A percentile compares a stretch with the other conserved stretches of the same genome.
Evolutionary conservation across 345 rosid species (phyloP).

Genomic region (Citrus maxima): DNA sequence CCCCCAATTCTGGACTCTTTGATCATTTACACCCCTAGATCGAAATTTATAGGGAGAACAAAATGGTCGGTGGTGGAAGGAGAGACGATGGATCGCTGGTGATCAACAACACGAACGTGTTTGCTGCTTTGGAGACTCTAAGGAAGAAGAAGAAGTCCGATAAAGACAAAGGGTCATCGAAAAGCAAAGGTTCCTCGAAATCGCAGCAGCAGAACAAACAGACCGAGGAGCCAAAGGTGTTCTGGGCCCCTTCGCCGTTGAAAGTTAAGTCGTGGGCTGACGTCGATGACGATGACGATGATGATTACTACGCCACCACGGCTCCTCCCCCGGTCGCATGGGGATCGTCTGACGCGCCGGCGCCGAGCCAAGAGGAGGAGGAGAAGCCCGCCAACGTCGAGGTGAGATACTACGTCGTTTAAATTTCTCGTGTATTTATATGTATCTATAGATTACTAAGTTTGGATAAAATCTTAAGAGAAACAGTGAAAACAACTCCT

Average conservation of each 20-base stretch:
- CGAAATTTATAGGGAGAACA: not conserved
- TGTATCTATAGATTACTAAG: not conserved
- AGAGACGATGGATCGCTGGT: constrained; percentile 49
- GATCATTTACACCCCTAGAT: not conserved
- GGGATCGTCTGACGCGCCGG: constrained; percentile 25
- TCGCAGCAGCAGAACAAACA: constrained; percentile 28
- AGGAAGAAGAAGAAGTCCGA: constrained; percentile 61
- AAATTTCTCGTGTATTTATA: not conserved
- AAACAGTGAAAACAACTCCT: not conserved
- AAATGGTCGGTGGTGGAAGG: constrained; percentile 49
- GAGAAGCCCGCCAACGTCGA: constrained; percentile 23
- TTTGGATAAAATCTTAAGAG: not conserved
- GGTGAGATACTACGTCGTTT: constrained; percentile 17
- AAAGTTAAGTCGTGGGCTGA: constrained; percentile 58
- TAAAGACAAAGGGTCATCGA: constrained; percentile 25
- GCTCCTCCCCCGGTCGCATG: constrained; percentile 44
- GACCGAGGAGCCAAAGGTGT: constrained; percentile 44
- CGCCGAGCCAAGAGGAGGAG: constrained; percentile 23
- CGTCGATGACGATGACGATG: constrained; percentile 46
- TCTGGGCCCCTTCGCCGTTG: constrained; percentile 52
- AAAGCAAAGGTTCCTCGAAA: constrained; percentile 35
- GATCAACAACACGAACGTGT: constrained; percentile 54
- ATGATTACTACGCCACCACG: constrained; percentile 53
- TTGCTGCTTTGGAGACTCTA: constrained; percentile 54
- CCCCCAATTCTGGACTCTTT: not conserved